Percentiles rank a stretch among this genome's conserved stretches.
Evolutionary conservation across 441 rosid genomes (phyloP).

Genomic region (Brassica hybrid): DNA sequence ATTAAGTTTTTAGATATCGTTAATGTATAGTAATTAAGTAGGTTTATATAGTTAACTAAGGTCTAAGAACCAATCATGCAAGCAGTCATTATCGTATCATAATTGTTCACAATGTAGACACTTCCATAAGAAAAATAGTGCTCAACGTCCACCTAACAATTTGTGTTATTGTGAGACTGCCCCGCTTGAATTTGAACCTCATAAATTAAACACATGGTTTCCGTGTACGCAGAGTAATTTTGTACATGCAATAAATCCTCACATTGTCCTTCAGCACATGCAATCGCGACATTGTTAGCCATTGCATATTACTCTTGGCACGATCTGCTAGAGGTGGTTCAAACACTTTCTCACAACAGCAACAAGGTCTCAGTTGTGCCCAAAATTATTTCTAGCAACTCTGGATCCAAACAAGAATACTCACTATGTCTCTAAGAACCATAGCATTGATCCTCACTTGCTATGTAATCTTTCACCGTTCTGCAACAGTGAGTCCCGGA

Average conservation of each 20-base stretch:
- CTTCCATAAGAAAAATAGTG: not conserved
- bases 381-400: too few species aligned
- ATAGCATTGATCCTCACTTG: too few species aligned
- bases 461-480: too few species aligned
- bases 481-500: too few species aligned
- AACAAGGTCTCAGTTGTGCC: too few species aligned
- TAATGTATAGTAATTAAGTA: not conserved
- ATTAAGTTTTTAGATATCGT: too few species aligned
- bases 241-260: not conserved
- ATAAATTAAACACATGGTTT: not conserved
- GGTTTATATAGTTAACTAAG: not conserved
- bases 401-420: not conserved
- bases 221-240: not conserved
- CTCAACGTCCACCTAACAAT: not conserved
- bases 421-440: too few species aligned
- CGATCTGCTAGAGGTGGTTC: not conserved
- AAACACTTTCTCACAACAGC: not conserved
- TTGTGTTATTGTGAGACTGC: not conserved
- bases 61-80: not conserved
- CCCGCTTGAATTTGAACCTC: not conserved
- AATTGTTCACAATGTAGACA: not conserved
- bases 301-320: not conserved
- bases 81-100: not conserved
- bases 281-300: not conserved
- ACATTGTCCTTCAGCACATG: not conserved